Percentiles rank a stretch among this genome's conserved stretches.
These are phyloP conservation scores for Verticillium zaregamsianum DNA, from an alignment of 2,329 filamentous ascomycete species.

Conservation along the genomic window DNA sequence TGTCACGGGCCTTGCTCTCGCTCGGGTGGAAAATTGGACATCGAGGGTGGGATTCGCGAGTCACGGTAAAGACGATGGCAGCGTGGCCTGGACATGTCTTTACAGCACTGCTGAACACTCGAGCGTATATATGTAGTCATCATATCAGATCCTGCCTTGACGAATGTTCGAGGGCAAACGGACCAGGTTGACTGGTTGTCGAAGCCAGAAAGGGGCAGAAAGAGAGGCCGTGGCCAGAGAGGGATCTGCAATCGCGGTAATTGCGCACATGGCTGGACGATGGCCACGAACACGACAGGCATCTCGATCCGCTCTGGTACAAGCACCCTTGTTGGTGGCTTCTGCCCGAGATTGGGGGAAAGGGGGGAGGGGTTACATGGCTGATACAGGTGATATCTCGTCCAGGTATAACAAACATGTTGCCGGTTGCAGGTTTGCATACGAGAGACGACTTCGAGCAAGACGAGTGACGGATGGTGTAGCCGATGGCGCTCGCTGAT, in stretches of 20 bases:
- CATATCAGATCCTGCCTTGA: not conserved
- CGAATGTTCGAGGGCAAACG: not conserved
- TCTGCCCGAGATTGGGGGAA: not conserved
- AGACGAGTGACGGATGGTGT: too few relatives aligned
- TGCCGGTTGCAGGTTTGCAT: too few relatives aligned
- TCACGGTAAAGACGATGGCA: not conserved
- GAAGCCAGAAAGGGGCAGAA: not conserved
- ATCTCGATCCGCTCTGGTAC: not conserved
- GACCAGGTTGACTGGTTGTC: not conserved
- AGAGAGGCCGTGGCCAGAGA: not conserved
- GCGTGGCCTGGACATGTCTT: not conserved
- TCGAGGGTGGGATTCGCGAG: not conserved
- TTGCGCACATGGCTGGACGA: not conserved
- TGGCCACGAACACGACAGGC: not conserved
- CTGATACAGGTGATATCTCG: too few relatives aligned
- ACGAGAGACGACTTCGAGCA: too few relatives aligned
- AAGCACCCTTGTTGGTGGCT: not conserved
- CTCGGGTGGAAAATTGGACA: not conserved
- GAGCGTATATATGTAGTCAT: not conserved
- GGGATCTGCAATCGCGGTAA: not conserved
- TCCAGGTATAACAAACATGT: too few relatives aligned
- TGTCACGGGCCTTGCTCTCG: not conserved
- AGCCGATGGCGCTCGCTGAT: too few relatives aligned
- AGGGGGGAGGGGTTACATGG: too few relatives aligned
- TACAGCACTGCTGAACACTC: too few relatives aligned